These are phyloP conservation scores for Hemisphaericaspora xylofermentans DNA, from an alignment of 1,139 yeast genomes.

Conservation along the genomic window DNA sequence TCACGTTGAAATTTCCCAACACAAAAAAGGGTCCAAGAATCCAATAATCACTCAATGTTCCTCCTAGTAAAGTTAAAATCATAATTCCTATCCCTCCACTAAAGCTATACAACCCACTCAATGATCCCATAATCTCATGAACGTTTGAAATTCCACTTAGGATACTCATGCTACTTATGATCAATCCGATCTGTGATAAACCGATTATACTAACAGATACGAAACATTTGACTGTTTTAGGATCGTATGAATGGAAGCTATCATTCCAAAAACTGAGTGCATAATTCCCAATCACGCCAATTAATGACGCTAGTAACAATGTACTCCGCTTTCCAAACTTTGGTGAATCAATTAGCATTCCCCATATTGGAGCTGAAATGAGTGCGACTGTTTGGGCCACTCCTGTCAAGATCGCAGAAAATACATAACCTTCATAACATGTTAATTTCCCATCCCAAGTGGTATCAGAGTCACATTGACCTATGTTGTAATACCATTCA, in stretches of 20 bases:
- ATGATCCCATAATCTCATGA: conserved; percentile 51
- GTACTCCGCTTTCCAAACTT: conserved; percentile 36
- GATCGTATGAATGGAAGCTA: conserved; percentile 26
- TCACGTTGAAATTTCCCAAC: conserved; percentile 44
- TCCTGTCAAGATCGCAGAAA: conserved; percentile 69
- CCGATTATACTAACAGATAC: conserved; percentile 36
- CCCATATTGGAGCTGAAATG: conserved; percentile 63
- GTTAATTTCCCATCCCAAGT: conserved; percentile 32
- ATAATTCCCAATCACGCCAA: conserved; percentile 43
- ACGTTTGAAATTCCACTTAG: conserved; percentile 30
- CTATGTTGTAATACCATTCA: conserved; percentile 50
- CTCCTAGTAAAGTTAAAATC: conserved; percentile 59
- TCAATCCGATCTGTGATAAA: conserved; percentile 54
- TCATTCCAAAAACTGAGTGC: conserved; percentile 24
- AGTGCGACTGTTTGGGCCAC: conserved; percentile 60
- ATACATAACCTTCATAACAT: conserved; percentile 64
- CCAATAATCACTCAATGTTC: conserved; percentile 57
- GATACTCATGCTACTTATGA: conserved; percentile 50
- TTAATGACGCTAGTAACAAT: conserved; percentile 29
- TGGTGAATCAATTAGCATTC: conserved; percentile 47
- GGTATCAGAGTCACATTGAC: conserved; percentile 43
- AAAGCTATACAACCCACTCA: conserved; percentile 67
- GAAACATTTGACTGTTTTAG: conserved; percentile 34
- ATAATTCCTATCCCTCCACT: conserved; percentile 72
- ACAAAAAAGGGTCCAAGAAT: conserved; percentile 60